A percentile compares a stretch with the other conserved stretches of the same genome.
Evolutionary conservation across 176 grass and related monocot genomes (phyloP).

Genomic region (Musa itinerans): DNA sequence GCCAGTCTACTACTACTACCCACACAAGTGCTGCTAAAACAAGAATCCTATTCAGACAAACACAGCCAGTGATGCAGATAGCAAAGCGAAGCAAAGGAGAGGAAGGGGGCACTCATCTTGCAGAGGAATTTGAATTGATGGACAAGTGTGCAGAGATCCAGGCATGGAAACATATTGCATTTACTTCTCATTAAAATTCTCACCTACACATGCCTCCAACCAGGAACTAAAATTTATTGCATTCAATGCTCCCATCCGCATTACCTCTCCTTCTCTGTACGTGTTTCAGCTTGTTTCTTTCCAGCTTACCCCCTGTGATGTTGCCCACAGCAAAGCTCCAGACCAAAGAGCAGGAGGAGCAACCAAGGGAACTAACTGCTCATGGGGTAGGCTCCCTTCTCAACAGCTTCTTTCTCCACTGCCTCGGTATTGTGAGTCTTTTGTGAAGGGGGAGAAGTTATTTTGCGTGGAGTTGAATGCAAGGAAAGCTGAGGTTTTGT

Average conservation of each 20-base stretch:
- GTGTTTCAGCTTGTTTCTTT: background rate
- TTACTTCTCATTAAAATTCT: constrained; percentile 43
- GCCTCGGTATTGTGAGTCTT: too few relatives aligned
- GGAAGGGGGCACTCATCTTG: constrained; percentile 18
- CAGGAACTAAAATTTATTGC: constrained; percentile 29
- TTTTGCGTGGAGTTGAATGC: background rate
- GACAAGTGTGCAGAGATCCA: constrained; percentile 42
- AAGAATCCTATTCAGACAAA: too few relatives aligned
- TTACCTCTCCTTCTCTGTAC: constrained; percentile 15
- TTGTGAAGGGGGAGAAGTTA: background rate
- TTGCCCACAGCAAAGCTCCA: background rate
- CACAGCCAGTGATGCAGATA: too few relatives aligned
- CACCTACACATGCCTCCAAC: constrained; percentile 54
- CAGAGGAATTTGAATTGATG: constrained; percentile 26
- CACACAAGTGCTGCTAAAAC: too few relatives aligned
- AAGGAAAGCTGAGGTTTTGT: background rate
- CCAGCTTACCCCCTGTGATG: background rate
- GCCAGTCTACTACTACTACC: too few relatives aligned
- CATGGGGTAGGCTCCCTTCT: too few relatives aligned
- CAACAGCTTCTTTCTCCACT: too few relatives aligned
- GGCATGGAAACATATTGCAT: constrained; percentile 46
- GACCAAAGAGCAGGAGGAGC: too few relatives aligned
- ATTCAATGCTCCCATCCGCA: constrained; percentile 11
- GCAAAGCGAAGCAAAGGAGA: background rate
- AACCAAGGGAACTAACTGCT: too few relatives aligned